phyloP scores from a whole-genome alignment of 2,329 filamentous ascomycete genomes.

The Teratosphaeria epicoccoides region DNA sequence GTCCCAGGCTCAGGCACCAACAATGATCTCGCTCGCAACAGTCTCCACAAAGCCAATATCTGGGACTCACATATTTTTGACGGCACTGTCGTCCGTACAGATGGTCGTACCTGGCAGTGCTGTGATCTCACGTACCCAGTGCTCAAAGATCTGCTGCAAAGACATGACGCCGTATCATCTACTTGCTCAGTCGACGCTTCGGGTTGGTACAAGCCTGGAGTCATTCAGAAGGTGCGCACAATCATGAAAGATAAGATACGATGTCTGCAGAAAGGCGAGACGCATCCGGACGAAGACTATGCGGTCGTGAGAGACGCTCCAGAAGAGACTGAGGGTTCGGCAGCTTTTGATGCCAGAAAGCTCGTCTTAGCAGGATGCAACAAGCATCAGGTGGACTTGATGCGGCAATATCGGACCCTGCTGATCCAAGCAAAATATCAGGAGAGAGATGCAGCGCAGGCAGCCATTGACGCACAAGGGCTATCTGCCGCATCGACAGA shows the following conservation, averaged over 20 bases:
- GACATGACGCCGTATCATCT: slow-evolving; percentile 37
- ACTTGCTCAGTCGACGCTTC: slow-evolving; percentile 44
- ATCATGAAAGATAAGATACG: slow-evolving; percentile 80
- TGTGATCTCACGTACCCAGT: slow-evolving; percentile 83
- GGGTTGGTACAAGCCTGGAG: slow-evolving; percentile 77
- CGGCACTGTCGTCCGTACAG: slow-evolving; percentile 59
- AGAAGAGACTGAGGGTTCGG: neutral
- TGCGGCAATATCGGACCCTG: neutral
- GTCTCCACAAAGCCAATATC: slow-evolving; percentile 1
- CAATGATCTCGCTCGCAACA: neutral
- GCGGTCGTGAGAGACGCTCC: neutral
- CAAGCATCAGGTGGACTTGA: neutral
- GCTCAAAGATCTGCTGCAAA: slow-evolving; percentile 54
- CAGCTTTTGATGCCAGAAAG: neutral
- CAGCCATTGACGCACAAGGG: neutral
- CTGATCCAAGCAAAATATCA: neutral
- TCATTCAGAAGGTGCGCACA: slow-evolving; percentile 71
- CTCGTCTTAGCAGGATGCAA: neutral
- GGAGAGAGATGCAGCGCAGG: neutral
- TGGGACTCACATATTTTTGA: slow-evolving; percentile 59
- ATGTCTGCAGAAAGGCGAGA: slow-evolving; percentile 27
- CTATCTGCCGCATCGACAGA: neutral
- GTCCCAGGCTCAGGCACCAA: slow-evolving; percentile 11
- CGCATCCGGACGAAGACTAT: slow-evolving; percentile 22
- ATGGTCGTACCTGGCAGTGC: slow-evolving; percentile 88